A percentile compares a stretch with the other conserved stretches of the same genome.
Evolutionary conservation across 139 green algal species (phyloP).

Genomic region (Coelastrella sp.): DNA sequence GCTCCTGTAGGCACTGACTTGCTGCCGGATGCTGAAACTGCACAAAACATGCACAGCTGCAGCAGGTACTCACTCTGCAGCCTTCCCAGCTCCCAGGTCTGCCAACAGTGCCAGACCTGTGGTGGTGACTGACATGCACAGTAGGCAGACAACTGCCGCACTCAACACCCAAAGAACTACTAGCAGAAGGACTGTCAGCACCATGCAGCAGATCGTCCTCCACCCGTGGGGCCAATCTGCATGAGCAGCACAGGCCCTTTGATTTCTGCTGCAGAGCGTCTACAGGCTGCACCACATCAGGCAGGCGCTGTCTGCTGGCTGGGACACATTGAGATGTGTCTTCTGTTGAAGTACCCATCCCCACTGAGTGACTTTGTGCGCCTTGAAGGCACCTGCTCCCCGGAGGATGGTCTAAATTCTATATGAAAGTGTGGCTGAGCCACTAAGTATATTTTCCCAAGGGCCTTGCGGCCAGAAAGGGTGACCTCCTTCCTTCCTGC

Average conservation of each 20-base stretch:
- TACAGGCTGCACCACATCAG: too few relatives aligned
- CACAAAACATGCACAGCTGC: not conserved
- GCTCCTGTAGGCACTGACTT: too few relatives aligned
- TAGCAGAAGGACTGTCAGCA: not conserved
- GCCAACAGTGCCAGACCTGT: constrained; percentile 6
- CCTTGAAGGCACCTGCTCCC: too few relatives aligned
- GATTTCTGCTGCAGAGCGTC: too few relatives aligned
- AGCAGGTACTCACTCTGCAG: not conserved
- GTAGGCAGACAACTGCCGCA: not conserved
- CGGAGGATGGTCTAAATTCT: too few relatives aligned
- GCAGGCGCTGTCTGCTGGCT: too few relatives aligned
- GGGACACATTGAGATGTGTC: too few relatives aligned
- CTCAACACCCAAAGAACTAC: not conserved
- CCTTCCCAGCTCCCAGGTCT: constrained; percentile 9
- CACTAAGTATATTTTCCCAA: not conserved
- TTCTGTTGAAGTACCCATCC: too few relatives aligned
- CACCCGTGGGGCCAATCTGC: constrained; percentile 35
- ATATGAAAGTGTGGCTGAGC: too few relatives aligned
- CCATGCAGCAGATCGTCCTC: not conserved
- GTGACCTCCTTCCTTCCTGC: not conserved
- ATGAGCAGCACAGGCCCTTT: not conserved
- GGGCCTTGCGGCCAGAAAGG: not conserved
- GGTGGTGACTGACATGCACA: not conserved
- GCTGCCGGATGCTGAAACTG: not conserved
- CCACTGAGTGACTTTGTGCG: too few relatives aligned